Evolutionary conservation across 1,284 basidiomycete species (phyloP).

Genomic region (Puccinia triticina): DNA sequence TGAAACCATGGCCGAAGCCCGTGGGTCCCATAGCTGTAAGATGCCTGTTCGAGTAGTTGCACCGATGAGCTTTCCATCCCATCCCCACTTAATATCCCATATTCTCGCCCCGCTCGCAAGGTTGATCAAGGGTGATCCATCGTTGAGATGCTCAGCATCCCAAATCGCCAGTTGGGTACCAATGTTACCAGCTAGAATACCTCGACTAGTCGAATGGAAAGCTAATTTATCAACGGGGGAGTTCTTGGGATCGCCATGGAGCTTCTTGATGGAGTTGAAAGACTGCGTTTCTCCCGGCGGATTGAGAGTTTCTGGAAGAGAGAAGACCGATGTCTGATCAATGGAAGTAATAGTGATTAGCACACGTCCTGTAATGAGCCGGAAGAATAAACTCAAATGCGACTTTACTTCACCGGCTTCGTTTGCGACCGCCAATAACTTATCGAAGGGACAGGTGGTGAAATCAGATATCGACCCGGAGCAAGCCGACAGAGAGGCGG

Average conservation of each 20-base stretch:
- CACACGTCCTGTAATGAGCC: background rate
- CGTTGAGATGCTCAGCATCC: conserved; percentile 55
- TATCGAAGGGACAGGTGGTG: conserved; percentile 54
- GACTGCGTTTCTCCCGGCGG: background rate
- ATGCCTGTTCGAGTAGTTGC: conserved; percentile 49
- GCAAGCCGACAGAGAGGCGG: conserved; percentile 52
- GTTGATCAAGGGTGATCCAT: conserved; percentile 52
- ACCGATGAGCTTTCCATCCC: conserved; percentile 34
- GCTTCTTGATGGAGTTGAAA: conserved; percentile 8
- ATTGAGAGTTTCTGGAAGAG: conserved; percentile 29
- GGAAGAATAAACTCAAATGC: background rate
- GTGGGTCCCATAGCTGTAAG: conserved; percentile 48
- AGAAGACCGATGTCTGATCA: conserved; percentile 34
- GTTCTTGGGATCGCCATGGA: conserved; percentile 31
- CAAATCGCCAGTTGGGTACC: conserved; percentile 58
- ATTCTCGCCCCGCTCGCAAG: conserved; percentile 59
- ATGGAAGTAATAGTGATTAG: background rate
- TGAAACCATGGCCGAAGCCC: background rate
- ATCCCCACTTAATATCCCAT: conserved; percentile 55
- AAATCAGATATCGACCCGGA: conserved; percentile 54
- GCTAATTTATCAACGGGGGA: conserved; percentile 58
- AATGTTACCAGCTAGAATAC: conserved; percentile 58
- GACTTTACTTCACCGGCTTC: conserved; percentile 53
- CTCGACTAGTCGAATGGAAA: conserved; percentile 61
- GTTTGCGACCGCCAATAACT: conserved; percentile 54